Evolutionary conservation across 352 stramenopile species (phyloP).

Genomic region (Pythium biforme): DNA sequence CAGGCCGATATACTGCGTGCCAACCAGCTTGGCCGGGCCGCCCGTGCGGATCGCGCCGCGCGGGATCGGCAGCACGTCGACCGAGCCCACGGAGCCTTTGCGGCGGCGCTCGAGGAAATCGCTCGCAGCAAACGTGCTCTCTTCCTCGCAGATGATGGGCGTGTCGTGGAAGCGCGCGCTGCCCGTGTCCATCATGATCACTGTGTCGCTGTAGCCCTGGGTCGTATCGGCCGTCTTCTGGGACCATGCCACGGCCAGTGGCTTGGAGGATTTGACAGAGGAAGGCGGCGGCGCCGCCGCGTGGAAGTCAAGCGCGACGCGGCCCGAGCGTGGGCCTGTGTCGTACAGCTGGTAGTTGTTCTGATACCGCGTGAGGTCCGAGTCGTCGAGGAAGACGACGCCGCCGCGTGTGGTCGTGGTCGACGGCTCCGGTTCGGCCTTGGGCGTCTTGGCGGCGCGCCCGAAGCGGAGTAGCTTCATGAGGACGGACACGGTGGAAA

Average conservation of each 20-base stretch:
- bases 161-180: conserved; percentile 1
- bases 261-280: no score
- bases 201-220: background rate
- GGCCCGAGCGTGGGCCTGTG: background rate
- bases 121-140: background rate
- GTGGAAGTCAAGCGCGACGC: background rate
- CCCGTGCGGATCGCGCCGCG: conserved; percentile 20
- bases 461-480: conserved; percentile 14
- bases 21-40: conserved; percentile 22
- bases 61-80: conserved; percentile 15
- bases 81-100: conserved; percentile 4
- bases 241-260: background rate
- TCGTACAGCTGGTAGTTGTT: conserved; percentile 15
- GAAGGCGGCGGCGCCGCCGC: background rate
- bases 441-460: background rate
- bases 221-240: background rate
- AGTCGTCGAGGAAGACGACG: conserved; percentile 25
- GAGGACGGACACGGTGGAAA: no score
- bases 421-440: background rate
- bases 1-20: conserved; percentile 25
- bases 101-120: background rate
- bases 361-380: conserved; percentile 13
- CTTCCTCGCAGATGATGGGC: conserved; percentile 9
- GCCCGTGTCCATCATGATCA: conserved; percentile 2
- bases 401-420: conserved; percentile 2